Base-by-base conservation (phyloP, 2,329 filamentous ascomycete species). In the Aspergillus sp. region DNA sequence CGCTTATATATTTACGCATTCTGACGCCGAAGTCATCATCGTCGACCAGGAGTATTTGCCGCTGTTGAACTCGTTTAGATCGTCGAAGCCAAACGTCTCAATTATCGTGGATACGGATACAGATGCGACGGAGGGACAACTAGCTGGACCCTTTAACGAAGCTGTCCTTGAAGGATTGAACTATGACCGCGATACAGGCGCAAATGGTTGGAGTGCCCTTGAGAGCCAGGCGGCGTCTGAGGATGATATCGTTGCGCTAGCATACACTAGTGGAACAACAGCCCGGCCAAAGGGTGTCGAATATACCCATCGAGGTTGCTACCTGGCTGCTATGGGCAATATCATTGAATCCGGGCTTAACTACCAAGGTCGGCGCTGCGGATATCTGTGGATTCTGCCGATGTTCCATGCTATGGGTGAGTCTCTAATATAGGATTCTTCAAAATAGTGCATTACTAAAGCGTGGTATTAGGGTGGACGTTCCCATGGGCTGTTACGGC, bases 401-500 rank as follows among this genome's bases (percentile, higher is more conserved):
- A 91, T 97, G 91, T 93, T 86, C 74, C 89, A 87, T 65, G 80
- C 85, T 7, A 84, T 81, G 73, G 83, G 83, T 75, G 60, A 51
- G 75, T 72, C 12, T 72, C 12, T 41, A 7, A 46, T 56, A 17
- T 37, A 12, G 17, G 3, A 24, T 20, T 15, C 19, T 13, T 6
- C 24, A 5, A 5, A 41, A n/a, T 15, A 41, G n/a, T 11, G 3
- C 27, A 22, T n/a, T 13, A 24, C 55, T 57, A 19, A 57, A 13
- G 11, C 9, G 19, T 37, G 27, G 52, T 51, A 20, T 27, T 57
- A 79, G 80, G 81, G 5, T 95, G 90, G 91, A 93, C 90, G 1
- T 96, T 93, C 67, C 91, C 91, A 0, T 96, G 93, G 95, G 85
- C 93, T 1, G 84, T 97, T n/a, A 96, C 91, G 11, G 91, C 92